Conservation (phyloP, 768 basidiomycete genomes). For the Leccinum arenicola region DNA sequence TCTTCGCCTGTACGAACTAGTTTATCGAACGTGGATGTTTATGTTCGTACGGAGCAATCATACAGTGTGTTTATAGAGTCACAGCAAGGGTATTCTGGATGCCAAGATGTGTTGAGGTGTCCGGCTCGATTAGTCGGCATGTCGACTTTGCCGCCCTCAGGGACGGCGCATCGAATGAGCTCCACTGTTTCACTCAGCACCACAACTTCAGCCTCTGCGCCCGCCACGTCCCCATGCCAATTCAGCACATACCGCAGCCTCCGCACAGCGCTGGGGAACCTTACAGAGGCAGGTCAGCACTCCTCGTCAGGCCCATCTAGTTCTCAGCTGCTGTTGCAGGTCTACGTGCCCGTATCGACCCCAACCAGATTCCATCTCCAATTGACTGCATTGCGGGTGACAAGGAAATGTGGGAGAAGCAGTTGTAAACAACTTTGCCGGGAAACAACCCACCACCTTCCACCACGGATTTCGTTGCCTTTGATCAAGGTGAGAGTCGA, state of each 20-base stretch:
- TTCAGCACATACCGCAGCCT: conserved; percentile 49
- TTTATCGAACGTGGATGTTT: too few species aligned
- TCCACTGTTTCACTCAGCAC: neutral
- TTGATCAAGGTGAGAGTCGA: conserved; percentile 79
- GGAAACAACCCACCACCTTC: conserved; percentile 71
- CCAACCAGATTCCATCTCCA: conserved; percentile 88
- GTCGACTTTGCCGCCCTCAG: neutral
- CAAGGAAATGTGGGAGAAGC: conserved; percentile 72
- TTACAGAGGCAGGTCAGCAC: conserved; percentile 37
- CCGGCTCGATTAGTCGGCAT: too few species aligned
- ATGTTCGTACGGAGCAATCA: too few species aligned
- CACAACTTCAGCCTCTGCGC: neutral
- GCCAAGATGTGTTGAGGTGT: too few species aligned
- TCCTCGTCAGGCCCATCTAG: neutral
- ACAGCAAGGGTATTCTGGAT: too few species aligned
- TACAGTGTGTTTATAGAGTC: too few species aligned
- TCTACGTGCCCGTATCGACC: conserved; percentile 79
- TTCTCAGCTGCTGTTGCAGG: conserved; percentile 41
- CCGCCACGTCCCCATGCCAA: conserved; percentile 14
- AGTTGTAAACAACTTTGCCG: conserved; percentile 63
- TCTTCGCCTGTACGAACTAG: too few species aligned
- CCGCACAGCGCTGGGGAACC: conserved; percentile 57
- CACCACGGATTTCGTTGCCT: conserved; percentile 83
- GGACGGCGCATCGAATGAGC: conserved; percentile 4
- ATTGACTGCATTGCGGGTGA: conserved; percentile 77